Conservation (phyloP, 495 filamentous ascomycete genomes). For the Hamigera avellanea region DNA sequence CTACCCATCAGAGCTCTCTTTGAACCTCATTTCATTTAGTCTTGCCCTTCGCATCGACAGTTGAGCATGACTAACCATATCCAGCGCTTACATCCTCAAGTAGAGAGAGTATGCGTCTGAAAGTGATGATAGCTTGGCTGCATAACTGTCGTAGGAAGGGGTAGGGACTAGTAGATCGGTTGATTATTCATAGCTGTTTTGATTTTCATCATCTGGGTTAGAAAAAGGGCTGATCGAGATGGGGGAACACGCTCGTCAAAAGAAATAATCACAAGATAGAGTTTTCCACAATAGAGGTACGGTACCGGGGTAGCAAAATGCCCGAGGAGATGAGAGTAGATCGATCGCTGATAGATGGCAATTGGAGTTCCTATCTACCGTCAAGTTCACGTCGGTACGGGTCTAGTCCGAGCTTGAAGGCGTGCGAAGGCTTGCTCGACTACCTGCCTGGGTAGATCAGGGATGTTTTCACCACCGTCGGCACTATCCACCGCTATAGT, state of each 20-base stretch:
- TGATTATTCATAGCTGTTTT: slow-evolving; percentile 1
- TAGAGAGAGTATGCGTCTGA: not conserved
- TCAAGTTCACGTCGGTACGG: slow-evolving; percentile 1
- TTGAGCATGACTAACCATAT: not conserved
- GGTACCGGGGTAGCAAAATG: too few relatives aligned
- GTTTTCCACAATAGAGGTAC: too few relatives aligned
- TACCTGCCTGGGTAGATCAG: slow-evolving; percentile 41
- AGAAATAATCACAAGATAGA: too few relatives aligned
- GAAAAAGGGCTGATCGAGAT: too few relatives aligned
- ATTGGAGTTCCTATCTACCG: not conserved
- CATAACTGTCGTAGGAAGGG: too few relatives aligned
- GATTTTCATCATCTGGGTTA: too few relatives aligned
- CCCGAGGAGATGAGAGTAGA: too few relatives aligned
- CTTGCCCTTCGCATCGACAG: not conserved
- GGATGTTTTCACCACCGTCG: slow-evolving; percentile 33
- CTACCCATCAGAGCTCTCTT: slow-evolving; percentile 1
- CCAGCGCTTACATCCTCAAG: not conserved
- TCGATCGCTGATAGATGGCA: not conserved
- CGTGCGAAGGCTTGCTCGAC: slow-evolving; percentile 41
- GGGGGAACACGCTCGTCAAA: too few relatives aligned
- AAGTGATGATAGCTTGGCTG: too few relatives aligned
- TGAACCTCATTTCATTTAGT: not conserved
- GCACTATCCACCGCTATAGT: slow-evolving; percentile 7
- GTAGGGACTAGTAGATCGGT: too few relatives aligned
- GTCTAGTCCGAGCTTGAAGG: slow-evolving; percentile 18